Conservation (phyloP, 768 basidiomycete species). For the Royoungia palumana region DNA sequence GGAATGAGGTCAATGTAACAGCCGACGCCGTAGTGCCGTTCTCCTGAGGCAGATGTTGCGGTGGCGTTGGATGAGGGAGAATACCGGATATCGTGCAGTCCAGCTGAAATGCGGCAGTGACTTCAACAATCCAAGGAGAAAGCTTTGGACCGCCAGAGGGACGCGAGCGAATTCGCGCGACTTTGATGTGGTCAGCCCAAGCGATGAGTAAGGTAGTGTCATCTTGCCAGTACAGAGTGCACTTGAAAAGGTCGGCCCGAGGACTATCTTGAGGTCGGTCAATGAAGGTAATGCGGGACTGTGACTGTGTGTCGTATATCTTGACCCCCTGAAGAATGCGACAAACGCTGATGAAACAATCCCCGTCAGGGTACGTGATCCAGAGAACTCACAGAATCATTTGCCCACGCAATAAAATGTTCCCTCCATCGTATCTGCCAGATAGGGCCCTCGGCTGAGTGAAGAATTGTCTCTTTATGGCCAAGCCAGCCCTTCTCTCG, state of each 20-base stretch:
- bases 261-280: constrained; percentile 81
- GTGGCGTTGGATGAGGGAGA: constrained; percentile 62
- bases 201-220: constrained; percentile 85
- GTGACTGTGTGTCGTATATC: constrained; percentile 81
- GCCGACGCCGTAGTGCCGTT: constrained; percentile 20
- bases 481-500: constrained; percentile 97
- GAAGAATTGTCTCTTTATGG: constrained; percentile 82
- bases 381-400: constrained; percentile 66
- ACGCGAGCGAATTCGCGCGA: constrained; percentile 73
- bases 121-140: constrained; percentile 73
- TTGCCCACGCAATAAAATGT: constrained; percentile 92
- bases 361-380: not conserved
- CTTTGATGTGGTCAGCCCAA: constrained; percentile 93
- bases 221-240: constrained; percentile 89
- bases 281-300: constrained; percentile 79
- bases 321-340: constrained; percentile 72
- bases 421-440: constrained; percentile 90
- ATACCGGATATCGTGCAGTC: constrained; percentile 96
- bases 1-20: constrained; percentile 60
- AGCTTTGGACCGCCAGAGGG: constrained; percentile 46
- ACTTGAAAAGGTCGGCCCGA: constrained; percentile 92
- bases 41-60: constrained; percentile 15
- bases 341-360: not conserved
- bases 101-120: constrained; percentile 87
- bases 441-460: constrained; percentile 88